A percentile compares a stretch with the other conserved stretches of the same genome.
These are phyloP conservation scores for Petrea volubilis DNA, from an alignment of 257 asterid species.

Conservation along the genomic window DNA sequence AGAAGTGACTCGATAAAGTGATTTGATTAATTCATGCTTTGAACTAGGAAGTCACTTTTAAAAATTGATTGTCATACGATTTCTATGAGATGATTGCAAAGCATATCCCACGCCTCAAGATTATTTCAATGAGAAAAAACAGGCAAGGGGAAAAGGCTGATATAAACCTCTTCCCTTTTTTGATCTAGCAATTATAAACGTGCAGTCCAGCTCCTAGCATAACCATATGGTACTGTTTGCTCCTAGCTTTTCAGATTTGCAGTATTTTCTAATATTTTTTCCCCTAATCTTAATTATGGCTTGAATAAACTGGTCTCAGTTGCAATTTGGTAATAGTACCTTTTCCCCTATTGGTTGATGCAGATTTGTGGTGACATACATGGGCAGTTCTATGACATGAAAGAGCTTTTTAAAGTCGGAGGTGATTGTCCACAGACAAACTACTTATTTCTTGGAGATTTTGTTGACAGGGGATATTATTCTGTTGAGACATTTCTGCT, in stretches of 20 bases:
- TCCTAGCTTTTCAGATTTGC: background rate
- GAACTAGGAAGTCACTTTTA: background rate
- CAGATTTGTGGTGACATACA: conserved; percentile 99
- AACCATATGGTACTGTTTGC: background rate
- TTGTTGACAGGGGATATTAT: conserved; percentile 95
- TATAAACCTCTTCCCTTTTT: background rate
- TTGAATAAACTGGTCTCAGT: conserved; percentile 13
- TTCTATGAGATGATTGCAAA: background rate
- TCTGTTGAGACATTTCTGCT: conserved; percentile 97
- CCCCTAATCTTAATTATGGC: background rate
- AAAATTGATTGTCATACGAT: background rate
- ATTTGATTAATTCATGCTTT: background rate
- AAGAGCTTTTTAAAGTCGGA: conserved; percentile 94
- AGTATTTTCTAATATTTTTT: background rate
- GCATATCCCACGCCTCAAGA: background rate
- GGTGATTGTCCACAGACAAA: conserved; percentile 95
- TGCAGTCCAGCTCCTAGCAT: background rate
- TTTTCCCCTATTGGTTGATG: conserved; percentile 20
- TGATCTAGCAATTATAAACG: background rate
- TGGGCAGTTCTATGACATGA: conserved; percentile 98
- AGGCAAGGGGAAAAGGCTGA: background rate
- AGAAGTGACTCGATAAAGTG: background rate
- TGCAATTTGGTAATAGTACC: conserved; percentile 12
- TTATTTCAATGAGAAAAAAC: background rate
- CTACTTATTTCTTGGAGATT: conserved; percentile 97